Conservation (phyloP, 2,329 filamentous ascomycete species). For the Cladosporium cucumerinum region DNA sequence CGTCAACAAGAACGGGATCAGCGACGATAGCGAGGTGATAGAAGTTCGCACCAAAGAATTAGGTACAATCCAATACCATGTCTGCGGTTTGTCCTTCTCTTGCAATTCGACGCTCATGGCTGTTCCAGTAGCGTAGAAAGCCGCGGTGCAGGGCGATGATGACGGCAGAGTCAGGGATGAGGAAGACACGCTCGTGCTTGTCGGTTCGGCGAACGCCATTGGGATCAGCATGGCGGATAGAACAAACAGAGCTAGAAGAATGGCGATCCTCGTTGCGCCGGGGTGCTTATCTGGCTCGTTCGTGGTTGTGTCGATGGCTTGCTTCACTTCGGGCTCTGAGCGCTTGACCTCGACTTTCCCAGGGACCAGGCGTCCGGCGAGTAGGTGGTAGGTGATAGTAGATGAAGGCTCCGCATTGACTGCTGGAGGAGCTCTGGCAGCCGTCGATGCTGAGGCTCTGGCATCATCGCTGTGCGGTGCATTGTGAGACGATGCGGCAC, state of each 20-base stretch:
- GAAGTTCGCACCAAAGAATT: not conserved
- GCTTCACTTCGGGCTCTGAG: not conserved
- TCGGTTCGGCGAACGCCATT: not conserved
- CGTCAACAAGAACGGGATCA: not conserved
- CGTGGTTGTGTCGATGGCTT: not conserved
- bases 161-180: not conserved
- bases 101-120: not conserved
- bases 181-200: not conserved
- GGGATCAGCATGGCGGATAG: not conserved
- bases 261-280: not conserved
- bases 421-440: not conserved
- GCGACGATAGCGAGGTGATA: not conserved
- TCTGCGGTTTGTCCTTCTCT: not conserved
- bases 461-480: not conserved
- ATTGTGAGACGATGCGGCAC: not conserved
- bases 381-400: not conserved
- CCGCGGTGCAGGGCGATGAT: not conserved
- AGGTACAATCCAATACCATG: not conserved
- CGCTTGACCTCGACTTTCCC: not conserved
- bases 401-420: not conserved
- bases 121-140: not conserved
- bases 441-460: not conserved
- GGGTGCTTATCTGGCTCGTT: not conserved
- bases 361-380: not conserved
- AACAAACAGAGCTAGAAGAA: not conserved